phyloP scores from a whole-genome alignment of 2,329 filamentous ascomycete species.

The Cladophialophora carrionii region DNA sequence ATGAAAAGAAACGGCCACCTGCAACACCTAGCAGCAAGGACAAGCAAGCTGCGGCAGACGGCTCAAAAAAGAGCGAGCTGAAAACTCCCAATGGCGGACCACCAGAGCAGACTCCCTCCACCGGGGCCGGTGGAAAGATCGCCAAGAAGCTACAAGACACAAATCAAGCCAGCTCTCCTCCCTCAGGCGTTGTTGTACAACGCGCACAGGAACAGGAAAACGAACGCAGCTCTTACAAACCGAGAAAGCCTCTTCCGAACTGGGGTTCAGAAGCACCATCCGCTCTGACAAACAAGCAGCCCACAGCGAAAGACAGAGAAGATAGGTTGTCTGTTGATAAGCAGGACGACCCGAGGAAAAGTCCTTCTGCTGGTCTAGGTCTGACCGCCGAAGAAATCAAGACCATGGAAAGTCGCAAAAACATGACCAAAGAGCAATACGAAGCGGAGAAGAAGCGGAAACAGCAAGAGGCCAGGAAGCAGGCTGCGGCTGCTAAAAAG shows the following conservation, averaged over 20 bases:
- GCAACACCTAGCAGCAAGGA: conserved; percentile 15
- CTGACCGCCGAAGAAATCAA: conserved; percentile 34
- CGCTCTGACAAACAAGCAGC: neutral
- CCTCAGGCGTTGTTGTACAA: conserved; percentile 6
- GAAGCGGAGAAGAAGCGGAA: conserved; percentile 29
- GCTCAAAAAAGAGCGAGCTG: neutral
- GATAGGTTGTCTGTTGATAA: conserved; percentile 8
- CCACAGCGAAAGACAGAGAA: conserved; percentile 1
- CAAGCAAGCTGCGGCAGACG: neutral
- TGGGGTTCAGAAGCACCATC: conserved; percentile 17
- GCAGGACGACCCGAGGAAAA: conserved; percentile 16
- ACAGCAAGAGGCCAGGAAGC: conserved; percentile 25
- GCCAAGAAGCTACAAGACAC: neutral
- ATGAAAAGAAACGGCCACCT: conserved; percentile 3
- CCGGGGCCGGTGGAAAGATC: neutral
- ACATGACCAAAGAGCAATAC: conserved; percentile 32
- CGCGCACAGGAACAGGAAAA: conserved; percentile 3
- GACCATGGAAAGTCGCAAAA: conserved; percentile 30
- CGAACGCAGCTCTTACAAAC: too few species aligned
- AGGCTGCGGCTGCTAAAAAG: conserved; percentile 17
- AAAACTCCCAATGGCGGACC: neutral
- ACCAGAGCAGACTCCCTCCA: neutral
- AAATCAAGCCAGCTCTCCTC: neutral
- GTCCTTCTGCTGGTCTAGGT: conserved; percentile 22
- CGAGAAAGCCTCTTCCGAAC: conserved; percentile 17